phyloP scores from a whole-genome alignment of 2,329 filamentous ascomycete species.

The Cadophora luteo-olivacea region DNA sequence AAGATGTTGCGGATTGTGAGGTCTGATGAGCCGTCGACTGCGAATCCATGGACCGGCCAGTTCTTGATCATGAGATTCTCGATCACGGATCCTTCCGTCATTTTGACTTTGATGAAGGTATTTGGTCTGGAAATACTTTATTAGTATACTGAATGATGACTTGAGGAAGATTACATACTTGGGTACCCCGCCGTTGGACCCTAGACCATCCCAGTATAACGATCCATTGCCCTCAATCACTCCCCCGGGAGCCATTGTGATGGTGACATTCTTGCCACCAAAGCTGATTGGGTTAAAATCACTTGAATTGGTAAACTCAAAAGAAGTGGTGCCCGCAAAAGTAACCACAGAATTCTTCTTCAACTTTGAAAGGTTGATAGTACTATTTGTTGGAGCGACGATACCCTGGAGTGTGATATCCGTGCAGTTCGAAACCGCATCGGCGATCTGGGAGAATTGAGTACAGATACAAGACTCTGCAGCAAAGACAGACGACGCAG shows the following conservation, averaged over 20 bases:
- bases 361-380: conserved; percentile 62
- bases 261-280: conserved; percentile 61
- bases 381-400: conserved; percentile 61
- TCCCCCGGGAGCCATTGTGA: conserved; percentile 58
- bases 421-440: conserved; percentile 58
- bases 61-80: conserved; percentile 58
- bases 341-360: conserved; percentile 59
- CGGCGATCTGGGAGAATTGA: conserved; percentile 54
- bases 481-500: not conserved
- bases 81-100: conserved; percentile 56
- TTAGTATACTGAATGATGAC: not conserved
- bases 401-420: conserved; percentile 61
- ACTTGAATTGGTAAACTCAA: conserved; percentile 39
- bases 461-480: conserved; percentile 56
- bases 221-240: conserved; percentile 63
- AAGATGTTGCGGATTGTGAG: conserved; percentile 56
- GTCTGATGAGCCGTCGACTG: conserved; percentile 49
- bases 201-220: conserved; percentile 67
- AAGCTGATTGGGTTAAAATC: conserved; percentile 49
- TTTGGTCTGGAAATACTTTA: conserved; percentile 60
- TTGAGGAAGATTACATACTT: conserved; percentile 31
- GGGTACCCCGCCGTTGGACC: conserved; percentile 58
- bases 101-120: conserved; percentile 58
- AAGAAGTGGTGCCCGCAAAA: conserved; percentile 65
- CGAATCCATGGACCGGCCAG: conserved; percentile 60